Percentiles rank a stretch among this genome's conserved stretches.
phyloP scores from a whole-genome alignment of 139 green algal genomes.

The Eudorina sp. region DNA sequence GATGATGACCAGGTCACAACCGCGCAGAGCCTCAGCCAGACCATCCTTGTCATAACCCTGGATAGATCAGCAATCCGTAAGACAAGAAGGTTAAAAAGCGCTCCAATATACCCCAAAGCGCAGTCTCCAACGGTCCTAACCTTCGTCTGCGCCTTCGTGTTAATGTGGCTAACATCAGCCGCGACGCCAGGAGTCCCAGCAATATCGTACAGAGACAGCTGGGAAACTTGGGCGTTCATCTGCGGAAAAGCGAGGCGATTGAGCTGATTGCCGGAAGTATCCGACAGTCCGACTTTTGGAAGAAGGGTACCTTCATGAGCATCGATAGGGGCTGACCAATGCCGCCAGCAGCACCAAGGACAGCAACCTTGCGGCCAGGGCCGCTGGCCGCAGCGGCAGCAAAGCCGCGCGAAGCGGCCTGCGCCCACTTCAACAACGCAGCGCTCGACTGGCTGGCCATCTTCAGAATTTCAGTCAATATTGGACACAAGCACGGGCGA shows the following conservation, averaged over 20 bases:
- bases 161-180: constrained; percentile 96
- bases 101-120: too few species aligned
- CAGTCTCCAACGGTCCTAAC: constrained; percentile 52
- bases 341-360: constrained; percentile 91
- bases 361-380: constrained; percentile 84
- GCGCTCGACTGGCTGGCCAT: not conserved
- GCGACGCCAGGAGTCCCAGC: constrained; percentile 90
- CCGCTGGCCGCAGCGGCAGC: constrained; percentile 13
- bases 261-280: constrained; percentile 1
- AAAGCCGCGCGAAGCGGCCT: constrained; percentile 35
- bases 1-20: constrained; percentile 92
- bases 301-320: constrained; percentile 90
- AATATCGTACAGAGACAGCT: constrained; percentile 70
- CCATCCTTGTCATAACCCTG: constrained; percentile 78
- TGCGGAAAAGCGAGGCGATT: constrained; percentile 41
- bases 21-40: constrained; percentile 78
- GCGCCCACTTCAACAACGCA: constrained; percentile 41
- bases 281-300: not conserved
- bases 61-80: not conserved
- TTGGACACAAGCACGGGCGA: not conserved
- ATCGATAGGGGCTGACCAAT: constrained; percentile 94
- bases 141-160: constrained; percentile 90
- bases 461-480: not conserved
- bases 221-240: constrained; percentile 71
- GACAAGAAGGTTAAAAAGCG: not conserved